These are phyloP conservation scores for Nitzschia sp. DNA, from an alignment of 108 stramenopile species.

Conservation along the genomic window DNA sequence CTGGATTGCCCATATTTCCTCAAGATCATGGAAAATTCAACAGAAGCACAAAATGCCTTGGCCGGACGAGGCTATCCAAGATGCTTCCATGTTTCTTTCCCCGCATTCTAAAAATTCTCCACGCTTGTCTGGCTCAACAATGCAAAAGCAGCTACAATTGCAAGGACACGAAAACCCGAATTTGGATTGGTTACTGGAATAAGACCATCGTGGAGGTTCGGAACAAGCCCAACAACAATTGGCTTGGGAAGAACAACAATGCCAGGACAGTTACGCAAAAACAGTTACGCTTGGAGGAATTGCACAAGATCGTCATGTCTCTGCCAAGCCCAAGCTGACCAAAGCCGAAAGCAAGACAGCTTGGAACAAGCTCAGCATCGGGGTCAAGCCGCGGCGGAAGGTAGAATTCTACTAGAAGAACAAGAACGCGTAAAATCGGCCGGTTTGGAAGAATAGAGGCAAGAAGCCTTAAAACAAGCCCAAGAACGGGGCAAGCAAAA, in stretches of 20 bases:
- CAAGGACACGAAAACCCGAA: neutral
- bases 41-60: too few species aligned
- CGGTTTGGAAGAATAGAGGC: neutral
- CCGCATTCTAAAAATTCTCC: too few species aligned
- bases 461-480: neutral
- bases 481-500: neutral
- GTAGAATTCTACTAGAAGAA: neutral
- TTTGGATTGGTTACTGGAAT: neutral
- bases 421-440: neutral
- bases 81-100: too few species aligned
- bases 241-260: neutral
- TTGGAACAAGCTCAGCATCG: neutral
- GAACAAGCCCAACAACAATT: neutral
- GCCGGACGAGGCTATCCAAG: too few species aligned
- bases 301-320: neutral
- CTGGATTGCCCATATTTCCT: too few species aligned
- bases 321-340: neutral
- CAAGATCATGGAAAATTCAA: too few species aligned
- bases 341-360: neutral
- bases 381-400: neutral
- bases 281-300: neutral
- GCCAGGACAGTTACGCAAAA: too few species aligned
- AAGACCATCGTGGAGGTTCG: neutral
- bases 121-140: too few species aligned
- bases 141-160: too few species aligned